phyloP scores from a whole-genome alignment of 768 basidiomycete genomes.

The Macrolepiota albuminosa region DNA sequence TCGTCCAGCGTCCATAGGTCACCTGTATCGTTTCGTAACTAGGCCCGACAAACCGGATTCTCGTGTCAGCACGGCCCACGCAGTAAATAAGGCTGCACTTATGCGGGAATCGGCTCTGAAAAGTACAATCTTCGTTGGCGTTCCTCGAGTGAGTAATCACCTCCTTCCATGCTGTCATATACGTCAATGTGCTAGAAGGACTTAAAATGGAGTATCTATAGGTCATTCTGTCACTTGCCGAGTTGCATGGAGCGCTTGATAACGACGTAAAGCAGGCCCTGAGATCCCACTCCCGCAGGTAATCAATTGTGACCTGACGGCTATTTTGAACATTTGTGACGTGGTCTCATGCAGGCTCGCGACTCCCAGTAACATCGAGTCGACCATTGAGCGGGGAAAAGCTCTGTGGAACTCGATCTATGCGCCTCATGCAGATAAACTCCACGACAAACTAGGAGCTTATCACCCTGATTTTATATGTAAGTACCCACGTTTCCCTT shows the following conservation, averaged over 20 bases:
- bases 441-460: conserved; percentile 78
- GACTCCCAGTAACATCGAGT: conserved; percentile 60
- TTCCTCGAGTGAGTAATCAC: conserved; percentile 63
- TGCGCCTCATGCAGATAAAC: conserved; percentile 83
- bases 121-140: conserved; percentile 84
- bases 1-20: conserved; percentile 71
- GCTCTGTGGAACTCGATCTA: conserved; percentile 86
- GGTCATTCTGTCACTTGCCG: conserved; percentile 81
- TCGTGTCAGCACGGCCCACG: conserved; percentile 43
- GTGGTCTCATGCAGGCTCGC: conserved; percentile 43
- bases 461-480: conserved; percentile 95
- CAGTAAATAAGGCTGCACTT: conserved; percentile 69
- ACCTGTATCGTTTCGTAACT: conserved; percentile 77
- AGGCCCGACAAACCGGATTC: conserved; percentile 37
- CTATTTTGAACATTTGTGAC: conserved; percentile 13
- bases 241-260: conserved; percentile 72
- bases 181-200: conserved; percentile 7
- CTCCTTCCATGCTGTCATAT: conserved; percentile 12
- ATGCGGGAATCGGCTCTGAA: conserved; percentile 91
- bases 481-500: conserved; percentile 44
- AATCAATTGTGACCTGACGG: conserved; percentile 16
- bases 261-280: conserved; percentile 74
- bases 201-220: conserved; percentile 26
- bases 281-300: conserved; percentile 66
- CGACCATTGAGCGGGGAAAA: conserved; percentile 62